Conservation (phyloP, 768 basidiomycete genomes). For the Boletus rubropictus region DNA sequence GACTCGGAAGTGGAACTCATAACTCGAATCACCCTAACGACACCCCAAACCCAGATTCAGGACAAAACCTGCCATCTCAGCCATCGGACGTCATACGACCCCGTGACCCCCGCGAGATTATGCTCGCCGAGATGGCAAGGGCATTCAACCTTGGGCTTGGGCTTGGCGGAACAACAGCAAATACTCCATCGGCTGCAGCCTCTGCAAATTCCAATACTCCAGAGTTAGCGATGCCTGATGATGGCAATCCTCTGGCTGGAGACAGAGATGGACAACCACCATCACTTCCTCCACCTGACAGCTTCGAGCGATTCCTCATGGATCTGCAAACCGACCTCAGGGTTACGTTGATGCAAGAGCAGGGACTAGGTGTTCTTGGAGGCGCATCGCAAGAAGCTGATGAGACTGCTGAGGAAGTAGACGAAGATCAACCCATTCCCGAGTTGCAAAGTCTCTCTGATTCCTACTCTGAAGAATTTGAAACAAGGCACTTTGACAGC, state of each 20-base stretch:
- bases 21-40: slow-evolving; percentile 12
- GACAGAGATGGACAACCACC: slow-evolving; percentile 15
- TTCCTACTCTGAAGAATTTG: slow-evolving; percentile 28
- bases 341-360: slow-evolving; percentile 46
- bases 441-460: slow-evolving; percentile 23
- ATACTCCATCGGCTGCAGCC: neutral
- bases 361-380: slow-evolving; percentile 8
- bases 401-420: slow-evolving; percentile 12
- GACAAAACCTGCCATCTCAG: slow-evolving; percentile 8
- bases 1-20: slow-evolving; percentile 35
- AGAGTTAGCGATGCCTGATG: slow-evolving; percentile 9
- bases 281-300: slow-evolving; percentile 48
- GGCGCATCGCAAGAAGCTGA: slow-evolving; percentile 3
- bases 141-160: slow-evolving; percentile 73
- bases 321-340: slow-evolving; percentile 74
- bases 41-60: slow-evolving; percentile 3
- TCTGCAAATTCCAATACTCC: slow-evolving; percentile 6
- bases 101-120: slow-evolving; percentile 56
- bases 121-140: slow-evolving; percentile 77
- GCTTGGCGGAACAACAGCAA: slow-evolving; percentile 27
- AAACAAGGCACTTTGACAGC: slow-evolving; percentile 9
- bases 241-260: neutral
- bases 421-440: slow-evolving; percentile 18
- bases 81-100: slow-evolving; percentile 10
- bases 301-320: slow-evolving; percentile 76